A percentile compares a stretch with the other conserved stretches of the same genome.
These are phyloP conservation scores for Russula emetica DNA, from an alignment of 768 basidiomycete species.

Conservation along the genomic window DNA sequence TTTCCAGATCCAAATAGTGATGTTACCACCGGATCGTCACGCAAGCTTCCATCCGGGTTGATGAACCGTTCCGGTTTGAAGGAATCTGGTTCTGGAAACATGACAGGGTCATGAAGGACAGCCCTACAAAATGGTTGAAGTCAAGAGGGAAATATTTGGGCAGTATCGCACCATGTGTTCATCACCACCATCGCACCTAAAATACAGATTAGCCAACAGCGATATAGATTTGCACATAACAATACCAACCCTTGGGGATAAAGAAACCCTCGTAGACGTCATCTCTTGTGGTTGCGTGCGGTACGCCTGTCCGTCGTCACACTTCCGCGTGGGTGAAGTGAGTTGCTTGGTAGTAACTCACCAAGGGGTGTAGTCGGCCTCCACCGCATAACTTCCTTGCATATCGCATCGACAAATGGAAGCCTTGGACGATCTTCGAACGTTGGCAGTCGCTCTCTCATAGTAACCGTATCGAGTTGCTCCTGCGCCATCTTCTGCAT, in stretches of 20 bases:
- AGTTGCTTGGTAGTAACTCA: constrained; percentile 1
- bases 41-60: not conserved
- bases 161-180: constrained; percentile 27
- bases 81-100: not conserved
- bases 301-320: constrained; percentile 10
- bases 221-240: not conserved
- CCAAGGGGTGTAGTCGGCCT: constrained; percentile 13
- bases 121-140: not conserved
- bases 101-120: not conserved
- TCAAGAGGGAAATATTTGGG: too few relatives aligned
- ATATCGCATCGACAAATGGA: not conserved
- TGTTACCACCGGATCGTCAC: not conserved
- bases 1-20: not conserved
- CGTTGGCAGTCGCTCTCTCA: not conserved
- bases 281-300: constrained; percentile 22
- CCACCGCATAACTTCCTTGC: constrained; percentile 23
- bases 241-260: constrained; percentile 22
- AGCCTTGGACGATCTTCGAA: constrained; percentile 3
- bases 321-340: not conserved
- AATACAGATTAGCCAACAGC: not conserved
- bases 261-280: constrained; percentile 27
- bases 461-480: not conserved
- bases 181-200: constrained; percentile 24
- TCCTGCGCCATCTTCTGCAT: constrained; percentile 1
- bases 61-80: constrained; percentile 2